Evolutionary conservation across 371 early-diverging fungal species (phyloP).

Genomic region (Catenaria anguillulae): DNA sequence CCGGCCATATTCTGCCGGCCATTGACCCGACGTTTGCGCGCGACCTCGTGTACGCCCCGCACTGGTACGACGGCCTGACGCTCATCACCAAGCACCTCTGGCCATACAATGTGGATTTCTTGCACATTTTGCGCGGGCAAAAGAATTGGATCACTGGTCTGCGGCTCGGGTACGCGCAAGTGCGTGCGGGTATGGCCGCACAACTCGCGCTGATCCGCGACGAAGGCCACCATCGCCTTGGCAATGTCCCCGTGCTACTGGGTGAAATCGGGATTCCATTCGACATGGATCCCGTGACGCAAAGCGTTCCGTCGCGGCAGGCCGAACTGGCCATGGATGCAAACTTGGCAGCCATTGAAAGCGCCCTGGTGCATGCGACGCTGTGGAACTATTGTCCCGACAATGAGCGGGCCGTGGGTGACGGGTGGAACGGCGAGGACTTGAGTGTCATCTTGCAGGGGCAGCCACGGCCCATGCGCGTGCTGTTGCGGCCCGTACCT

Average conservation of each 20-base stretch:
- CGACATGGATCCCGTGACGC: slow-evolving; percentile 36
- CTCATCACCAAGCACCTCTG: slow-evolving; percentile 45
- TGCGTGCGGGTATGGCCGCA: slow-evolving; percentile 34
- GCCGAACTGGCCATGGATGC: slow-evolving; percentile 43
- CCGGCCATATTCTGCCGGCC: no score
- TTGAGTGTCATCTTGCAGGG: slow-evolving; percentile 16
- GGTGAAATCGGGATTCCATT: slow-evolving; percentile 64
- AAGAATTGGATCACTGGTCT: slow-evolving; percentile 25
- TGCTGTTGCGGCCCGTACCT: neutral
- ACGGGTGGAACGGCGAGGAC: slow-evolving; percentile 60
- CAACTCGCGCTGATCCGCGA: slow-evolving; percentile 34
- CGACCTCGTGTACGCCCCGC: slow-evolving; percentile 44
- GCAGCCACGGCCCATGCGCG: neutral
- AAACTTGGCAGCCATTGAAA: slow-evolving; percentile 45
- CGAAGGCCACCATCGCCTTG: slow-evolving; percentile 35
- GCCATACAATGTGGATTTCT: slow-evolving; percentile 45
- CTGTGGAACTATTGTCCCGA: slow-evolving; percentile 53
- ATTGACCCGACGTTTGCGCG: no score
- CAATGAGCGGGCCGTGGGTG: slow-evolving; percentile 43
- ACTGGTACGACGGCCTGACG: slow-evolving; percentile 61
- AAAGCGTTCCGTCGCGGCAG: slow-evolving; percentile 17
- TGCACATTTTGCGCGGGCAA: slow-evolving; percentile 40
- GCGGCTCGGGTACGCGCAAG: slow-evolving; percentile 40
- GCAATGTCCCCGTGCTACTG: slow-evolving; percentile 18
- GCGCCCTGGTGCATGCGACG: slow-evolving; percentile 39